Base-by-base conservation (phyloP, 148 eudicot species). In the Vaccinium corymbosum region DNA sequence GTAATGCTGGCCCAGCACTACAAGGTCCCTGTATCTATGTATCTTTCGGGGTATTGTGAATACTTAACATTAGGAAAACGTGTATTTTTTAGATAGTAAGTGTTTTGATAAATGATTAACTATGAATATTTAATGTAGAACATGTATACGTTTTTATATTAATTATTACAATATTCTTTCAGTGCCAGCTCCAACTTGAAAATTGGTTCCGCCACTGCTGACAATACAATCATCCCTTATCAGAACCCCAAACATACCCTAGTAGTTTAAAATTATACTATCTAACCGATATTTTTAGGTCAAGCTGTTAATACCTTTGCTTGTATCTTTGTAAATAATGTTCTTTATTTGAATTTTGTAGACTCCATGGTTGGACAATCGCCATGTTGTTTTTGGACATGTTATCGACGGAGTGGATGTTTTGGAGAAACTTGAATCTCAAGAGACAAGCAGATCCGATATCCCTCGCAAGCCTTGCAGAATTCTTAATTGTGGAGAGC, bases 341-440 rank as follows among this genome's bases (percentile, higher is more conserved):
- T 50, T 68, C 35, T 78, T 84, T 1, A 19, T 57, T 77, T 77
- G 51, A 5, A 51, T 68, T 76, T 80, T 84, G 78, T 80, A 90
- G 88, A 90, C 92, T 68, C 90, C 90, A 25, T 90, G 94, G 94
- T 77, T 92, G 80, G 91, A 92, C 59, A 85, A 85, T 6, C 88
- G 86, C 46, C 92, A 92, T 82, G 94, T 92, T 62, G 94, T 92
- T 46, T 92, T 92, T 70, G 94, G 94, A 25, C 88, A 86, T 17
- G 94, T 92, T 55, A 81, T 92, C n/a, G 92, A 88, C 9, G 93
- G 93, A 32, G 72, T 89, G 90, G 93, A 92, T 75, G 90, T 92
- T 76, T 85, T 92, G 14, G 42, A 80, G 80, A 85, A 51, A 56
- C 89, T 90, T 61, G 92, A 90, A 90, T 84, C 88, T 52, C 88